phyloP scores from a whole-genome alignment of 2,329 filamentous ascomycete genomes.

The Clonostachys byssicola region DNA sequence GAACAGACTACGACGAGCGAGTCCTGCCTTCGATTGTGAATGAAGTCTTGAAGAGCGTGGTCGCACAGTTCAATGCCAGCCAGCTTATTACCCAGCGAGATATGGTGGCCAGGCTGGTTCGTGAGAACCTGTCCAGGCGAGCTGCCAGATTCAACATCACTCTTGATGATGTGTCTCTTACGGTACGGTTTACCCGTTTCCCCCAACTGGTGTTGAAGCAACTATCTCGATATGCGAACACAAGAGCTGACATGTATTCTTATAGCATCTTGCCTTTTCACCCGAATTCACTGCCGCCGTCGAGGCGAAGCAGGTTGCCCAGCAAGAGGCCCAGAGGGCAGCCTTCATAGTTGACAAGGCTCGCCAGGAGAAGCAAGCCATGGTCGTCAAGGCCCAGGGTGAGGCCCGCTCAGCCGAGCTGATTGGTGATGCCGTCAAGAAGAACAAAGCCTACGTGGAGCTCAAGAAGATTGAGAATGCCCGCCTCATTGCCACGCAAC shows the following conservation, averaged over 20 bases:
- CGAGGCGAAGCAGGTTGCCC: slow-evolving; percentile 70
- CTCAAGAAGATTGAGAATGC: slow-evolving; percentile 98
- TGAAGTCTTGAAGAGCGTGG: slow-evolving; percentile 96
- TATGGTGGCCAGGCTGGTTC: slow-evolving; percentile 85
- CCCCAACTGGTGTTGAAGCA: background rate
- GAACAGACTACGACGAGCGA: slow-evolving; percentile 93
- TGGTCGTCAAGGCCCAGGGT: slow-evolving; percentile 97
- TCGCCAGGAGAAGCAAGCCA: slow-evolving; percentile 98
- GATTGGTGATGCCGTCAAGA: slow-evolving; percentile 99
- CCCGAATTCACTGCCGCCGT: slow-evolving; percentile 71
- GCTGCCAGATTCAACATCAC: slow-evolving; percentile 97
- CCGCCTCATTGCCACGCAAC: slow-evolving; percentile 76
- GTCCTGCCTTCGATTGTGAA: slow-evolving; percentile 97
- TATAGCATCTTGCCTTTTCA: slow-evolving; percentile 66
- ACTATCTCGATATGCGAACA: background rate
- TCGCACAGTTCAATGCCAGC: slow-evolving; percentile 97
- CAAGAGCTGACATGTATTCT: background rate
- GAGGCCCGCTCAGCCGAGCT: slow-evolving; percentile 96
- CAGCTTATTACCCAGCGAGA: slow-evolving; percentile 99
- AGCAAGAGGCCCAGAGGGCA: slow-evolving; percentile 93
- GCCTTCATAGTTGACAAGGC: slow-evolving; percentile 99
- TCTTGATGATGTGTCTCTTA: slow-evolving; percentile 94
- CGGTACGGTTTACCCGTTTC: slow-evolving; percentile 49
- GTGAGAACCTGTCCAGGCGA: slow-evolving; percentile 87
- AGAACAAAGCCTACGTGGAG: slow-evolving; percentile 94